Evolutionary conservation across 305 asterid species (phyloP), one percentile per base, ranked within the genome.

Genomic region (Salvia sclarea): DNA sequence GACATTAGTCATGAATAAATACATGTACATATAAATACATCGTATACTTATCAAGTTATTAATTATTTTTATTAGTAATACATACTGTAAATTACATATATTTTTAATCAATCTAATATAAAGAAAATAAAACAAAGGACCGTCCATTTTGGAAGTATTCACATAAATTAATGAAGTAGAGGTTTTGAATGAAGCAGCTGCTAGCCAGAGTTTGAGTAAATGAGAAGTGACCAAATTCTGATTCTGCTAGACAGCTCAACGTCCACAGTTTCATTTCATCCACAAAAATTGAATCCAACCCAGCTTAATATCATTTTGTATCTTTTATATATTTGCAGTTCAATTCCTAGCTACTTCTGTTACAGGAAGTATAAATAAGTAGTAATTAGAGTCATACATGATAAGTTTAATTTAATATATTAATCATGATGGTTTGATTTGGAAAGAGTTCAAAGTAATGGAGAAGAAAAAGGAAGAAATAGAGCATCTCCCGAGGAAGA

Each of bases 181-280:
- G 33, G 52, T 47, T 52, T 59, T 68, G 72, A 69, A 69, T 35
- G 35, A 55, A 62, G n/a, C 71, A 62, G n/a, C 71, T 61, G 66
- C 49, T 24, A 58, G 20, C 16, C 77, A 66, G 61, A 48, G 43
- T 25, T n/a, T 66, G 59, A 59, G 37, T 66, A 73, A 66, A 66
- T 74, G 43, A 40, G 65, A 60, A 53, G 6, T 53, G 20, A 24
- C 35, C 49, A 40, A 49, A 38, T 68, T 31, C 59, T 74, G 67
- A 2, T 33, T 68, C 20, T 75, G 79, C 58, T 54, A 17, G 47
- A 61, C 75, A 75, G 79, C 75, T 75, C 75, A 68, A 61, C 66
- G 49, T 65, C 48, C 28, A 37, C 53, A 56, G n/a, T 33, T 53
- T n/a, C n/a, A n/a, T n/a, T 30, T 28, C 16, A 9, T 44, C 12